Conservation (phyloP, 768 basidiomycete genomes). For the Suillus luteus region DNA sequence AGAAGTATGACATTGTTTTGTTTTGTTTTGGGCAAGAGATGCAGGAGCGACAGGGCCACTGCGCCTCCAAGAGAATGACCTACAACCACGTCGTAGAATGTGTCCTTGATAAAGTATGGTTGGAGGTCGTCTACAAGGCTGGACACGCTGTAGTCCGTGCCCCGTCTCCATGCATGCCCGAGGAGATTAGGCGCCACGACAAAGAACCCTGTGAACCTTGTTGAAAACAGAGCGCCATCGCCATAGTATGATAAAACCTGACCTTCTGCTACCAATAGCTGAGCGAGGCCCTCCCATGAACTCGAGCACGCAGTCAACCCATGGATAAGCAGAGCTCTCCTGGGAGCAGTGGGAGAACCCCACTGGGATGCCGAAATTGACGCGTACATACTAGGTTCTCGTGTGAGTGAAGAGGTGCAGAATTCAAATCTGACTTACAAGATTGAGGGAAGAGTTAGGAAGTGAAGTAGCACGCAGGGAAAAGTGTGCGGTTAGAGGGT, state of each 20-base stretch:
- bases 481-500: neutral
- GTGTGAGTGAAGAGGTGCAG: too few species aligned
- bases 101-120: conserved; percentile 14
- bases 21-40: conserved; percentile 14
- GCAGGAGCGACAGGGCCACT: conserved; percentile 20
- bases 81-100: conserved; percentile 21
- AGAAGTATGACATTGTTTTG: conserved; percentile 13
- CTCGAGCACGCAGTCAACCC: conserved; percentile 20
- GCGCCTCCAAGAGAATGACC: conserved; percentile 23
- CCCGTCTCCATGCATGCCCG: conserved; percentile 17
- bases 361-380: conserved; percentile 17
- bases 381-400: neutral
- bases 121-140: conserved; percentile 18
- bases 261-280: conserved; percentile 22
- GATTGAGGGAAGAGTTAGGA: neutral
- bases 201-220: conserved; percentile 17
- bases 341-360: conserved; percentile 20
- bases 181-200: conserved; percentile 24
- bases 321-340: conserved; percentile 19
- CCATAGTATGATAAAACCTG: neutral
- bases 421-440: neutral
- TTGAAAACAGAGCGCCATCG: conserved; percentile 8
- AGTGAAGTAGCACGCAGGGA: neutral
- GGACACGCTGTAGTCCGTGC: conserved; percentile 14
- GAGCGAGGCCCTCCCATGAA: conserved; percentile 22